Conservation (phyloP, 257 asterid species). For the Mentha longifolia region DNA sequence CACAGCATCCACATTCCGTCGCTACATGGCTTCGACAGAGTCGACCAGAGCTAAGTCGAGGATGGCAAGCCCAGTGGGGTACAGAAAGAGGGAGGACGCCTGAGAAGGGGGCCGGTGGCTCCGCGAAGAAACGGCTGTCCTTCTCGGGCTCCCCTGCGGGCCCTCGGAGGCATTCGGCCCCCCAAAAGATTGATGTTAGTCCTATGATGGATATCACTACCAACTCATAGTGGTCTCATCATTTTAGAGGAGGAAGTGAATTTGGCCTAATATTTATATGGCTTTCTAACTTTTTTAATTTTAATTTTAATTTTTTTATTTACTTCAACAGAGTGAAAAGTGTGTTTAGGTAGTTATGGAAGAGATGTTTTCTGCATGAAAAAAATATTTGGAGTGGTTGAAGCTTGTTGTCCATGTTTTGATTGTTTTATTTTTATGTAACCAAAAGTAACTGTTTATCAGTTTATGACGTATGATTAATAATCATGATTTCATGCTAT, state of each 20-base stretch:
- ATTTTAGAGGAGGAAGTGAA: constrained; percentile 10
- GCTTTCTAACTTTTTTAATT: constrained; percentile 13
- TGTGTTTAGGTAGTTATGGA: not conserved
- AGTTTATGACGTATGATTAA: not conserved
- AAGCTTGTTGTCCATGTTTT: not conserved
- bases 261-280: constrained; percentile 6
- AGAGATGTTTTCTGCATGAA: not conserved
- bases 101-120: constrained; percentile 42
- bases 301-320: not conserved
- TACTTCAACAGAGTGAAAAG: constrained; percentile 15
- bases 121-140: constrained; percentile 70
- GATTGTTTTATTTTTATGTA: not conserved
- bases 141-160: constrained; percentile 58
- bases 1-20: constrained; percentile 48
- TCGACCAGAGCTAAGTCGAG: constrained; percentile 76
- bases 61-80: constrained; percentile 53
- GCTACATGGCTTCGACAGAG: constrained; percentile 77
- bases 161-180: constrained; percentile 64
- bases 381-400: not conserved
- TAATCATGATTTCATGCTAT: not conserved
- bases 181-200: constrained; percentile 46
- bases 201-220: constrained; percentile 38
- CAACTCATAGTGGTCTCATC: constrained; percentile 16
- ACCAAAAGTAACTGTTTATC: not conserved
- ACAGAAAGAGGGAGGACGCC: constrained; percentile 50